Conservation (phyloP, 169 alveolate species). For the Plasmodium fragile region DNA sequence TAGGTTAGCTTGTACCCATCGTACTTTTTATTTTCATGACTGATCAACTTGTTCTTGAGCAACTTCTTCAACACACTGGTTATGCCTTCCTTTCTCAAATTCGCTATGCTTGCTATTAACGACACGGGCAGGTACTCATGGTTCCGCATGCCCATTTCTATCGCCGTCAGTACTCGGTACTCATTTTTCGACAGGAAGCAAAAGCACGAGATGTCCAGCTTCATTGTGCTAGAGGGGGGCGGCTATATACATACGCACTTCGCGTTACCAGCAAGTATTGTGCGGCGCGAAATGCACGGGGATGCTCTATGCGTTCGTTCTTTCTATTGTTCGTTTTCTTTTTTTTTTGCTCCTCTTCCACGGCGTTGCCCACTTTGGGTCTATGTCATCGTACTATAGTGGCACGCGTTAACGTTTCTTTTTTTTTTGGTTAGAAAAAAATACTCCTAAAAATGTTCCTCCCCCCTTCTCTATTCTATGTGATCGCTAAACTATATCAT, state of each 20-base stretch:
- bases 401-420: not conserved
- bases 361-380: not conserved
- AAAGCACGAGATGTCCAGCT: slow-evolving; percentile 63
- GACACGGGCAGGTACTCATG: slow-evolving; percentile 98
- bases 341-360: not conserved
- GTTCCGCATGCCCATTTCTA: slow-evolving; percentile 99
- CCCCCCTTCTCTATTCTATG: not conserved
- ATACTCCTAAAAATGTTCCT: not conserved
- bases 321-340: no score
- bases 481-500: not conserved
- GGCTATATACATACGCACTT: not conserved
- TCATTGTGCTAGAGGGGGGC: not conserved
- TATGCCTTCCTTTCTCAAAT: slow-evolving; percentile 94
- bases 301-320: not conserved
- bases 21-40: slow-evolving; percentile 93
- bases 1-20: slow-evolving; percentile 98
- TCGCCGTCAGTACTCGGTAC: slow-evolving; percentile 95
- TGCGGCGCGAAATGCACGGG: not conserved
- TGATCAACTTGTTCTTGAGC: slow-evolving; percentile 94
- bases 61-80: slow-evolving; percentile 90
- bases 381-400: not conserved
- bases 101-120: slow-evolving; percentile 96
- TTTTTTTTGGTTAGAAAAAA: not conserved
- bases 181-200: slow-evolving; percentile 76
- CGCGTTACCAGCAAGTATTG: not conserved